phyloP scores from a whole-genome alignment of 345 rosid species.

The Heritiera littoralis region DNA sequence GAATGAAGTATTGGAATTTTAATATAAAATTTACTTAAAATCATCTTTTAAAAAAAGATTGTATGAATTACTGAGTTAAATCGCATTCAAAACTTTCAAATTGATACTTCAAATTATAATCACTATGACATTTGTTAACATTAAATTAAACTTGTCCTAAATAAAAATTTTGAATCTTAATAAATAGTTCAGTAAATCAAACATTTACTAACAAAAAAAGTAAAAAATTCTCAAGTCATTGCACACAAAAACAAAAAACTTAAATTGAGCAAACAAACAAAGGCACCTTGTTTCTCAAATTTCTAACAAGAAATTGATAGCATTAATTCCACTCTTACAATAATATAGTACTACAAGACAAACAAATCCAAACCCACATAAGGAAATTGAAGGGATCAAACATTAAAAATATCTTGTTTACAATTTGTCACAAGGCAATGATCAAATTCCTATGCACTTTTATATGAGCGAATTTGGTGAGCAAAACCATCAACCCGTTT shows the following conservation, averaged over 20 bases:
- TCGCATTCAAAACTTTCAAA: too few species aligned
- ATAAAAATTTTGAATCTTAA: too few species aligned
- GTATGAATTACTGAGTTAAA: too few species aligned
- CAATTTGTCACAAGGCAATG: not conserved
- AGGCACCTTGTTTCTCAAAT: not conserved
- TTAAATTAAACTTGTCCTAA: too few species aligned
- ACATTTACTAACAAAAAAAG: too few species aligned
- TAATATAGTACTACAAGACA: not conserved
- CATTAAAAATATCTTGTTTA: not conserved
- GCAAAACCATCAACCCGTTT: constrained; percentile 32
- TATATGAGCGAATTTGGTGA: not conserved
- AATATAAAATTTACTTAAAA: too few species aligned
- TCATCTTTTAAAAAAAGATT: too few species aligned
- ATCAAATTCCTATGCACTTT: not conserved
- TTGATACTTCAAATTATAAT: too few species aligned
- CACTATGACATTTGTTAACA: too few species aligned
- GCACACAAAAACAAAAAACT: not conserved
- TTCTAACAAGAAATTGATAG: not conserved
- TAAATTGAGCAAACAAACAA: not conserved
- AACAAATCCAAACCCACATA: constrained; percentile 6
- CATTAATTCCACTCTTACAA: not conserved
- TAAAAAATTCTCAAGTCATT: not conserved
- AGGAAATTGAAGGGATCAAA: not conserved
- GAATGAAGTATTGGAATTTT: too few species aligned
- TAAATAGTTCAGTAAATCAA: too few species aligned